phyloP scores from a whole-genome alignment of 2,329 filamentous ascomycete species.

The Aspergillus hortae region DNA sequence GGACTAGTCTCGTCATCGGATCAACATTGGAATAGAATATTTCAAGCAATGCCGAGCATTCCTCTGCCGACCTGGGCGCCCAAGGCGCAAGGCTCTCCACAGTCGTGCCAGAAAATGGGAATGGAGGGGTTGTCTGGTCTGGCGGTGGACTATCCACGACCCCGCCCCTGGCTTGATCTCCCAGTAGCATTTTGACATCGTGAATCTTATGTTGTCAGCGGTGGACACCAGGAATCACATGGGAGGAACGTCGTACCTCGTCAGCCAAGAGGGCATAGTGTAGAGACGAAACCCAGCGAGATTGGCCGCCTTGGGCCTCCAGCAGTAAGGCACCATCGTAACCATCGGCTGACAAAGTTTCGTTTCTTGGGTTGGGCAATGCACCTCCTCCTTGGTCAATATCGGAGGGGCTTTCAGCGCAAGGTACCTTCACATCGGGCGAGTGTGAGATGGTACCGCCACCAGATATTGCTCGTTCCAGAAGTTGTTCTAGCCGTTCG shows the following conservation, averaged over 20 bases:
- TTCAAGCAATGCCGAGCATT: constrained; percentile 4
- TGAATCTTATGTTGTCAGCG: background rate
- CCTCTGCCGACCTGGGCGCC: constrained; percentile 2
- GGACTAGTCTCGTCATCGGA: constrained; percentile 5
- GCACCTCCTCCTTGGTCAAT: background rate
- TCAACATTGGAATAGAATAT: constrained; percentile 5
- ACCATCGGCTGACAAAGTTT: constrained; percentile 7
- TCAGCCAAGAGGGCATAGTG: constrained; percentile 12
- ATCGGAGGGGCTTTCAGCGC: background rate
- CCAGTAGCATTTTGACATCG: constrained; percentile 2
- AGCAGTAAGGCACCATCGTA: constrained; percentile 10
- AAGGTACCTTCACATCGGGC: background rate
- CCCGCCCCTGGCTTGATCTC: background rate
- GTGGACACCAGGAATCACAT: background rate
- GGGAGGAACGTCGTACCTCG: constrained; percentile 2
- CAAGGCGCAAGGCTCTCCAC: constrained; percentile 2
- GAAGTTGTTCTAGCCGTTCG: constrained; percentile 7
- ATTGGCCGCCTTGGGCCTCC: constrained; percentile 7
- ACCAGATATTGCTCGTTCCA: constrained; percentile 6
- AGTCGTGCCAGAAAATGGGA: background rate
- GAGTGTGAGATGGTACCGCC: background rate
- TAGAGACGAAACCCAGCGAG: constrained; percentile 11
- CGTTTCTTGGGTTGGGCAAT: background rate
- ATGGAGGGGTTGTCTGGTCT: background rate
- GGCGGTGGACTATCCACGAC: background rate